Conservation (phyloP, 257 asterid species). For the Solanum arcanum region DNA sequence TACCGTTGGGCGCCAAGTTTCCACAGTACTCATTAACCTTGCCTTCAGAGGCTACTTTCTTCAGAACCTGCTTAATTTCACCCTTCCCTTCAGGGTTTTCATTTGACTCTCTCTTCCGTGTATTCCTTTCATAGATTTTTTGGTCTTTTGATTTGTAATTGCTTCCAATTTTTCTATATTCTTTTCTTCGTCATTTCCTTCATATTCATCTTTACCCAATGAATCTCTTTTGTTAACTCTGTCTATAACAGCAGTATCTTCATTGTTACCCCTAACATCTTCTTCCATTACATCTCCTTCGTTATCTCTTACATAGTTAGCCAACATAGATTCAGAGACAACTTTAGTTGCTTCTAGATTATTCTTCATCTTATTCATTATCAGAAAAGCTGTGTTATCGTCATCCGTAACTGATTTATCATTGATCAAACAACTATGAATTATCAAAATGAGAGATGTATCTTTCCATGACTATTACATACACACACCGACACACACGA, state of each 20-base stretch:
- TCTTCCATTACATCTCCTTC: constrained; percentile 8
- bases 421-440: neutral
- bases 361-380: neutral
- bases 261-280: constrained; percentile 8
- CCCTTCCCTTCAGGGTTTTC: neutral
- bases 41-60: neutral
- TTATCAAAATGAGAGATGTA: neutral
- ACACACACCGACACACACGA: neutral
- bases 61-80: neutral
- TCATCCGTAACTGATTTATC: neutral
- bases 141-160: neutral
- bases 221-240: constrained; percentile 15
- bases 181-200: constrained; percentile 2
- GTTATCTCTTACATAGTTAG: constrained; percentile 8
- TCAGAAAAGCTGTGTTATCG: neutral
- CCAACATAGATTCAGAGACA: neutral
- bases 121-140: neutral
- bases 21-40: neutral
- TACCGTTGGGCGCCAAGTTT: neutral
- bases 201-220: constrained; percentile 9
- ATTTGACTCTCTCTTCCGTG: neutral
- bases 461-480: too few species aligned
- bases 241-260: constrained; percentile 1
- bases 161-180: constrained; percentile 21
- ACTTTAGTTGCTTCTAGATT: neutral